Conservation (phyloP, 176 grass and related monocot genomes). For the Cenchrus purpureus region DNA sequence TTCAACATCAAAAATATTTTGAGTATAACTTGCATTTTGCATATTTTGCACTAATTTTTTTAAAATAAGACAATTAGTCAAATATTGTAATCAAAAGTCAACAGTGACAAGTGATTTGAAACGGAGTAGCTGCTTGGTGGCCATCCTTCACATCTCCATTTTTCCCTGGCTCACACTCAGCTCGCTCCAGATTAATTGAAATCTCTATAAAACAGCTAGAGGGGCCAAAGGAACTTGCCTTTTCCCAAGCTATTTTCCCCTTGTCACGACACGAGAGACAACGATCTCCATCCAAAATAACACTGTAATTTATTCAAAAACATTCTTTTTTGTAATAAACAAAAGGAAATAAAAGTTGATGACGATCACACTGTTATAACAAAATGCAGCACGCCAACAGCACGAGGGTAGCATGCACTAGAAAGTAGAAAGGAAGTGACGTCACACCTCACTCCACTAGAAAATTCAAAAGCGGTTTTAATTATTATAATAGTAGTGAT, state of each 20-base stretch:
- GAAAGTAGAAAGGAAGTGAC: slow-evolving; percentile 38
- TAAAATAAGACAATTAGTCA: too few relatives aligned
- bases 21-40: too few relatives aligned
- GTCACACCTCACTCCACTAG: slow-evolving; percentile 52
- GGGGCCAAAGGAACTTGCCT: slow-evolving; percentile 33
- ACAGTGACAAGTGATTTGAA: too few relatives aligned
- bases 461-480: slow-evolving; percentile 22
- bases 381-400: background rate
- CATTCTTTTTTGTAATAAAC: background rate
- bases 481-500: background rate
- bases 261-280: slow-evolving; percentile 52
- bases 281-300: slow-evolving; percentile 44
- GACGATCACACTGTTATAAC: background rate
- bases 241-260: slow-evolving; percentile 30
- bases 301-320: background rate
- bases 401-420: background rate
- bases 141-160: slow-evolving; percentile 41
- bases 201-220: slow-evolving; percentile 43
- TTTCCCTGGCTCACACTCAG: too few relatives aligned
- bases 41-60: too few relatives aligned
- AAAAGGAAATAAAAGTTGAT: background rate
- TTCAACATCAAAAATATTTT: too few relatives aligned
- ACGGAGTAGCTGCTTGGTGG: background rate
- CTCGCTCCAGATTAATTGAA: background rate
- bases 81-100: too few relatives aligned